Base-by-base conservation (phyloP, 495 filamentous ascomycete species). In the Hypoxylon rickii region DNA sequence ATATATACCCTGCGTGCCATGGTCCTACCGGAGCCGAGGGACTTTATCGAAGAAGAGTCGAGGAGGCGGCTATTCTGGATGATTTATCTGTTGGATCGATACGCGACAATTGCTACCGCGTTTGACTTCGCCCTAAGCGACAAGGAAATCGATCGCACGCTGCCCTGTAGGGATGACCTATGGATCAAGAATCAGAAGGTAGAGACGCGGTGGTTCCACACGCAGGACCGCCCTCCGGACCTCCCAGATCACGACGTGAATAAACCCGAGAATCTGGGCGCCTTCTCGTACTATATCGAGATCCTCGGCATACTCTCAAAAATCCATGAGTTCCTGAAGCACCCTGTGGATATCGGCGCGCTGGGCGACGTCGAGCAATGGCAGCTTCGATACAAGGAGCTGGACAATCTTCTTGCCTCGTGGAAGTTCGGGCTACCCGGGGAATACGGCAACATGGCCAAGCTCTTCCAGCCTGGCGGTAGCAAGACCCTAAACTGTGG, bases 121-220 rank as follows among this genome's bases (percentile, higher is more conserved):
- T 94, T 96, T 58, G 89, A 96, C 66, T 92, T 96, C 69, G 89
- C 88, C 2, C 72, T 96, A 41, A 86, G 90, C 55, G 89, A 95
- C 61, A 89, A 86, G 58, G 90, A 96, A 56, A 93, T 96, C 43
- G 89, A 96, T 64, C 83, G 90, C 19, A 89, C 84, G 38, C 76
- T 96, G 10, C 91, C 91, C 15, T 96, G 91, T 65, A 84, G 88
- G 36, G 90, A 96, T 61, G 87, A 93, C 58, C 77, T 89, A n/a
- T 95, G 89, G 76, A 78, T 86, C 37, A 86, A 85, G 58, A 94
- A 95, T 58, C 84, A 91, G 57, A 82, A 86, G 7, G 88, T 94
- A 1, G 89, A 90, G 54, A 96, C 90, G 0, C 75, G 87, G 41
- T 90, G 90, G 87, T 94, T 95, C 58, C 77, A 79, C 44, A 80